Evolutionary conservation across 148 eudicot genomes (phyloP), one percentile per base, ranked within the genome.

Genomic region (Diospyros kaki): DNA sequence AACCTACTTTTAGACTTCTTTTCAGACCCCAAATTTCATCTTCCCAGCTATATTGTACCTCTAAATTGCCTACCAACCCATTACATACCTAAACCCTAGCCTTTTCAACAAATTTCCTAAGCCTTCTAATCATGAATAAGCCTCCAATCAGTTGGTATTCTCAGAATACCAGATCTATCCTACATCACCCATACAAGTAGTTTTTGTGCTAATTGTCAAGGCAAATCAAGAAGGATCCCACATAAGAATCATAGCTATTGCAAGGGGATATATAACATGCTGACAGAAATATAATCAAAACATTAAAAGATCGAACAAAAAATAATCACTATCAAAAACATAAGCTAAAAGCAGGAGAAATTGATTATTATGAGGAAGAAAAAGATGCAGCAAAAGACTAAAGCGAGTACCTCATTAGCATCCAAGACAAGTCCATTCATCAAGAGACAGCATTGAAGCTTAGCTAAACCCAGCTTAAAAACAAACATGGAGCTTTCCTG

Each of bases 351-450:
- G 52, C 8, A 54, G 62, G 39, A 55, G 55, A 5, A 55, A 6
- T 2, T 54, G 28, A 52, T 62, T 40, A 42, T 43, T 6, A 38
- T 39, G 12, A 46, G 28, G 28, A 59, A n/a, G 66, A 56, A 6
- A 7, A 68, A 12, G 73, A 65, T 42, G 54, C 62, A 73, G 52
- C 68, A 61, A 66, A 55, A 58, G 59, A 42, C 53, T 66, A 50
- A 4, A 63, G 71, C 60, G 68, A 70, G 44, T 79, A 95, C 99
- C 99, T 95, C 96, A 69, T 77, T 91, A 77, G 93, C 68, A 68
- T 87, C 89, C 75, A 86, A 73, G 72, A 95, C 90, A 83, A 93
- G 96, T 42, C 99, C 99, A 79, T 95, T 95, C 83, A 95, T 83
- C 83, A 95, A 82, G 69, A 93, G 88, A 81, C 86, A 84, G 71